These are phyloP conservation scores for Coniosporium tulheliwenetii DNA, from an alignment of 2,329 filamentous ascomycete species.

Conservation along the genomic window DNA sequence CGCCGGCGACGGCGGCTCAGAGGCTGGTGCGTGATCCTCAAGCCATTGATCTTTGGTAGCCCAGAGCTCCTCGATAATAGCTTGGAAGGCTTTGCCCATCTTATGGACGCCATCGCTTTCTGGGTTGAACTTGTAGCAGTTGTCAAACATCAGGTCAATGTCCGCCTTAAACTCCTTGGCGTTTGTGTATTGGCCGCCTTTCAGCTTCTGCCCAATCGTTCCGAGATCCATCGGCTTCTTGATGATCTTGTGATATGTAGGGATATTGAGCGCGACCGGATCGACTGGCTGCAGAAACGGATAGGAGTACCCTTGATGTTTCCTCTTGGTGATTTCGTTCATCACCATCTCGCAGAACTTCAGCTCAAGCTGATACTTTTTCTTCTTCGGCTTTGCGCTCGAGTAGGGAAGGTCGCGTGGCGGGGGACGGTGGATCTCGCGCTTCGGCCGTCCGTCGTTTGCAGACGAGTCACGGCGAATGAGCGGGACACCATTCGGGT, in stretches of 20 bases:
- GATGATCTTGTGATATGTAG: slow-evolving; percentile 81
- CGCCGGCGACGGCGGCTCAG: slow-evolving; percentile 48
- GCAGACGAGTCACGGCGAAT: slow-evolving; percentile 75
- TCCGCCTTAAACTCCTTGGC: slow-evolving; percentile 78
- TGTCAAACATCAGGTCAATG: slow-evolving; percentile 67
- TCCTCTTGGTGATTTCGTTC: slow-evolving; percentile 59
- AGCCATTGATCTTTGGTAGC: slow-evolving; percentile 69
- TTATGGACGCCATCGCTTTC: slow-evolving; percentile 56
- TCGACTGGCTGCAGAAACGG: slow-evolving; percentile 80
- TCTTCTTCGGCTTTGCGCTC: slow-evolving; percentile 68
- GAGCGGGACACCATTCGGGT: slow-evolving; percentile 61
- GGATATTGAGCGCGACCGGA: slow-evolving; percentile 84
- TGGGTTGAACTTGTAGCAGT: slow-evolving; percentile 90
- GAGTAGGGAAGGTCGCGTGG: slow-evolving; percentile 83
- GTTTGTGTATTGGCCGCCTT: slow-evolving; percentile 61
- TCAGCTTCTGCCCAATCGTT: slow-evolving; percentile 66
- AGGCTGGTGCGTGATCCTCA: slow-evolving; percentile 52
- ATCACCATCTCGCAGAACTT: slow-evolving; percentile 79
- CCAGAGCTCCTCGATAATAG: slow-evolving; percentile 62
- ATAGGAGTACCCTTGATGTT: slow-evolving; percentile 50
- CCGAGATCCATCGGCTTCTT: slow-evolving; percentile 93
- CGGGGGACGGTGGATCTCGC: slow-evolving; percentile 83
- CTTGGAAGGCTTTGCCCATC: slow-evolving; percentile 57
- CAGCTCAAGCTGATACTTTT: slow-evolving; percentile 78
- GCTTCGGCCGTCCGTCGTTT: slow-evolving; percentile 70